phyloP scores from a whole-genome alignment of 768 basidiomycete species.

The Leucosporidium creatinivorum region DNA sequence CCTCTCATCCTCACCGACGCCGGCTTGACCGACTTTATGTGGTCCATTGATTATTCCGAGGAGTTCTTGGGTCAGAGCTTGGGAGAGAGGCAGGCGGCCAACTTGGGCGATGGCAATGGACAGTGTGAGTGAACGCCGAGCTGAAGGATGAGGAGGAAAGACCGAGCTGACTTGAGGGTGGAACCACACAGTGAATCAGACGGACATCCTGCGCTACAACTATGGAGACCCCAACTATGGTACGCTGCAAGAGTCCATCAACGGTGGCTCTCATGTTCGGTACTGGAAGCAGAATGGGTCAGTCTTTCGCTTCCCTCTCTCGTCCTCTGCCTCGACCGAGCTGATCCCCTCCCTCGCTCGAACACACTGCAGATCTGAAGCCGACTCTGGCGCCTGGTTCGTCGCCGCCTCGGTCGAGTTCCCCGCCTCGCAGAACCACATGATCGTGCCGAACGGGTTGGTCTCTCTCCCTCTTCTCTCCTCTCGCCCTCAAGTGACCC shows the following conservation, averaged over 20 bases:
- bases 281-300: conserved; percentile 78
- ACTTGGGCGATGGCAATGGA: conserved; percentile 78
- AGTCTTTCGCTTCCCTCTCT: conserved; percentile 33
- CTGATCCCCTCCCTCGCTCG: too few relatives aligned
- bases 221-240: conserved; percentile 75
- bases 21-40: conserved; percentile 50
- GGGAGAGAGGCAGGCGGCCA: conserved; percentile 59
- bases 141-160: conserved; percentile 1
- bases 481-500: neutral
- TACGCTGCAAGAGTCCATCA: conserved; percentile 72
- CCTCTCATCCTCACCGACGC: conserved; percentile 47
- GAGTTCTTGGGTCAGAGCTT: conserved; percentile 80
- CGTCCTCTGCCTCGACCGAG: too few relatives aligned
- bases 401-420: conserved; percentile 47
- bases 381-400: conserved; percentile 60
- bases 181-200: conserved; percentile 74
- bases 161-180: neutral
- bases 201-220: conserved; percentile 74
- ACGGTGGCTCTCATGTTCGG: conserved; percentile 81
- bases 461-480: conserved; percentile 22
- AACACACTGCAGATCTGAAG: neutral
- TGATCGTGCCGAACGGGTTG: conserved; percentile 66
- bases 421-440: conserved; percentile 41
- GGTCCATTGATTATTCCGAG: conserved; percentile 59
- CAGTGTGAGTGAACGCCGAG: conserved; percentile 47